Conservation (phyloP, 441 rosid species). For the Pelargonium myrrhifolium region DNA sequence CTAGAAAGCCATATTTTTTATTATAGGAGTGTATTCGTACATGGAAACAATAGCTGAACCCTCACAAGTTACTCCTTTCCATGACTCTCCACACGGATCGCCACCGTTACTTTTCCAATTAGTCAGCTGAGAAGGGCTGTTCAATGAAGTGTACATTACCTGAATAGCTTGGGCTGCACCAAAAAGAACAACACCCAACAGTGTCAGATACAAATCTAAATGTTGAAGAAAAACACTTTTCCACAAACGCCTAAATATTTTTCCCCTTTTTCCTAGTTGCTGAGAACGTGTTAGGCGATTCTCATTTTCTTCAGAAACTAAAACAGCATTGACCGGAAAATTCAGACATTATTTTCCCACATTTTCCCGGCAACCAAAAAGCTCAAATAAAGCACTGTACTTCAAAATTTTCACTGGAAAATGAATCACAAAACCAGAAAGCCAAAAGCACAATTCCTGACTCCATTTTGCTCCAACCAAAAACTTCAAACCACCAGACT, state of each 20-base stretch:
- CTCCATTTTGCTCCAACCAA: not conserved
- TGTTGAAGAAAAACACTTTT: no score
- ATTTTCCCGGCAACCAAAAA: conserved; percentile 26
- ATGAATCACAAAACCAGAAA: not conserved
- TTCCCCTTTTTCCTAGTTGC: no score
- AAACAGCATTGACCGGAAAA: no score
- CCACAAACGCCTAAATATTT: no score
- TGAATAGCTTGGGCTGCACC: conserved; percentile 83
- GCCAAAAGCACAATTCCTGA: not conserved
- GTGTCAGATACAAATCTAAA: not conserved
- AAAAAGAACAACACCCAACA: not conserved
- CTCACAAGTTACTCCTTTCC: conserved; percentile 84
- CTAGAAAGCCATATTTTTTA: not conserved
- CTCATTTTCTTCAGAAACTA: not conserved
- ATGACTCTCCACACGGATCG: conserved; percentile 96
- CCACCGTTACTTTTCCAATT: conserved; percentile 72
- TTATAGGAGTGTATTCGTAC: conserved; percentile 31
- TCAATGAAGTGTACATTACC: conserved; percentile 63
- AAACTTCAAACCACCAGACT: not conserved
- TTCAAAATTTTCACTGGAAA: conserved; percentile 3
- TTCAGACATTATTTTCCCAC: no score
- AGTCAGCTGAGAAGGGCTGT: conserved; percentile 70
- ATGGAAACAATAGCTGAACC: conserved; percentile 82
- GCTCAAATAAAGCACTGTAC: conserved; percentile 16
- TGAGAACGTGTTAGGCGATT: no score